Percentiles rank a stretch among this genome's conserved stretches.
Conservation (phyloP, 2,329 filamentous ascomycete species). For the Scedosporium boydii region DNA sequence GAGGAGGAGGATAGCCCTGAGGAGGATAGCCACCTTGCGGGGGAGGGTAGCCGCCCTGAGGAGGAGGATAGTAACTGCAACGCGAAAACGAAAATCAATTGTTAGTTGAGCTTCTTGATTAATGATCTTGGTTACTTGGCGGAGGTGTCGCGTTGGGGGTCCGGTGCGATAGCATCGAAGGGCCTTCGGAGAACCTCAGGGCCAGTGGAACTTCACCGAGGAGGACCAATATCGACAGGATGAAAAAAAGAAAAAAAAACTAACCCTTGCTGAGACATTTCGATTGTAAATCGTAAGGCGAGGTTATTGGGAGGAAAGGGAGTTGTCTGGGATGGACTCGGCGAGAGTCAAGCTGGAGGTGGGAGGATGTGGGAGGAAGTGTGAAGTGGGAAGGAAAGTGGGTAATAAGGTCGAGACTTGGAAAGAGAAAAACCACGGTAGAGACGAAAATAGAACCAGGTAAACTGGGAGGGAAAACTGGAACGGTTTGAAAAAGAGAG, state of each 20-base stretch:
- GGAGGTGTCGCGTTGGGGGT: neutral
- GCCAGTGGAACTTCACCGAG: too few species aligned
- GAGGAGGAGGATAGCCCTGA: conserved; percentile 14
- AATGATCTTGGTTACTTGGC: neutral
- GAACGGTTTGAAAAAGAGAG: too few species aligned
- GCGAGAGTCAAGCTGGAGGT: too few species aligned
- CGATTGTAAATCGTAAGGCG: neutral
- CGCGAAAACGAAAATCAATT: neutral
- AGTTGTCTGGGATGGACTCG: neutral
- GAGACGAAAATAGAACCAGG: too few species aligned
- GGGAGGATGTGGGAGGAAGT: too few species aligned
- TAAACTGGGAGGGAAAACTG: too few species aligned
- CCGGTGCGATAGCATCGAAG: too few species aligned
- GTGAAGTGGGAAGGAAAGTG: too few species aligned
- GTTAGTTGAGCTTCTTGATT: neutral
- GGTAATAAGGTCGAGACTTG: too few species aligned
- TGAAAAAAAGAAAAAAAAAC: neutral
- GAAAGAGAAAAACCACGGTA: too few species aligned
- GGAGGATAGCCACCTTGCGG: conserved; percentile 16
- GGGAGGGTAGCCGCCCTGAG: conserved; percentile 15
- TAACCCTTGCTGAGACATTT: neutral
- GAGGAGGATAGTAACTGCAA: conserved; percentile 6
- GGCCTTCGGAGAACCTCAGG: too few species aligned
- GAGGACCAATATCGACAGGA: neutral
- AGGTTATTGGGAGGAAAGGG: neutral